Evolutionary conservation across 306 rosid genomes (phyloP), one percentile per base, ranked within the genome.

Genomic region (Purshia tridentata): DNA sequence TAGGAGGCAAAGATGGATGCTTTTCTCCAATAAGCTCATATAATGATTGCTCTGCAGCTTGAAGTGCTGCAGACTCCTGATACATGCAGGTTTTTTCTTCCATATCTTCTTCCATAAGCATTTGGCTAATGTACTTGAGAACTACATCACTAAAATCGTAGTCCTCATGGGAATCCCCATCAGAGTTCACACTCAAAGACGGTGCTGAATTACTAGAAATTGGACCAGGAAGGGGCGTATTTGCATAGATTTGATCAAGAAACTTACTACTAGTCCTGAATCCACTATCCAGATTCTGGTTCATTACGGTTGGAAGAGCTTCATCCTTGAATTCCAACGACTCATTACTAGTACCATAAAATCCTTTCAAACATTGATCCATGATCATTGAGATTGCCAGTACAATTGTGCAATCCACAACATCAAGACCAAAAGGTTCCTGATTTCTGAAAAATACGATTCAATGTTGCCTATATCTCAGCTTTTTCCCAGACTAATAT

Each of bases 51-150:
- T 82, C 83, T 5, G 80, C 74, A 49, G 78, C 75, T 35, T 78
- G 70, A 58, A 82, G 74, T 9, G 78, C 78, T 8, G 84, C 64
- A 64, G 74, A 76, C 72, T 78, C 86, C n/a, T 82, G 86, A 78
- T 65, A 82, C 76, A 75, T 78, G 56, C 74, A 76, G 18, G 60
- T 58, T 75, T 77, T 82, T 16, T 78, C 86, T 70, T 82, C 85
- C 56, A 69, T 74, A 51, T 82, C 80, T 71, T 82, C 86, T 66
- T 78, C 86, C 81, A 78, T 75, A 72, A 78, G 78, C 76, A 82
- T 78, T 61, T 78, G 76, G 61, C 9, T 78, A 35, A 82, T 67
- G 59, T 75, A 82, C 72, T 80, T 60, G 49, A 78, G 80, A 78
- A 78, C 86, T 49, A 75, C 76, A 71, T 82, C 75, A 70, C 80